Conservation (phyloP, 495 filamentous ascomycete genomes). For the Pseudoneurospora amorphoporcata region DNA sequence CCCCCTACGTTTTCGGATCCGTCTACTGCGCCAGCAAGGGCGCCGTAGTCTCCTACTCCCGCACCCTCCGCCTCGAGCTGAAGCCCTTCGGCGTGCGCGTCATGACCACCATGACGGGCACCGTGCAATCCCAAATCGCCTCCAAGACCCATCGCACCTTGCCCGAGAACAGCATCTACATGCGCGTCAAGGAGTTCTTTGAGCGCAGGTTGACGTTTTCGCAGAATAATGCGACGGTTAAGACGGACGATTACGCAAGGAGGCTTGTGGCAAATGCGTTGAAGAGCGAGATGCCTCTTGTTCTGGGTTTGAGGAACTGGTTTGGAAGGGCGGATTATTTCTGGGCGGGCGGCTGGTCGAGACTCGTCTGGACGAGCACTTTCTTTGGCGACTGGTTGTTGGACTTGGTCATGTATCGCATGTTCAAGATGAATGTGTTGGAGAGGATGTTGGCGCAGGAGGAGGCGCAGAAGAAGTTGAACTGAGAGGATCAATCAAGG, state of each 20-base stretch:
- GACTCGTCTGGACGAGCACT: conserved; percentile 17
- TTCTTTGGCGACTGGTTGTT: conserved; percentile 34
- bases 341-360: conserved; percentile 32
- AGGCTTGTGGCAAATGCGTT: conserved; percentile 29
- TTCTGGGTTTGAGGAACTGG: conserved; percentile 22
- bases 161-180: conserved; percentile 33
- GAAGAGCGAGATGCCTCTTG: conserved; percentile 19
- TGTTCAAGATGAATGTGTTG: conserved; percentile 29
- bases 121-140: conserved; percentile 36
- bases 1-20: conserved; percentile 37
- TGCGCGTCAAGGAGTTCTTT: conserved; percentile 28
- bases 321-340: conserved; percentile 40
- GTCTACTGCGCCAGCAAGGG: conserved; percentile 46
- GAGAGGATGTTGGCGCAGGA: conserved; percentile 26
- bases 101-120: conserved; percentile 42
- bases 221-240: conserved; percentile 32
- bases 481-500: conserved; percentile 2
- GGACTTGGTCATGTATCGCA: conserved; percentile 26
- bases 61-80: conserved; percentile 44
- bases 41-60: conserved; percentile 38
- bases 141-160: conserved; percentile 26
- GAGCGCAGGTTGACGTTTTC: conserved; percentile 34
- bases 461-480: conserved; percentile 21
- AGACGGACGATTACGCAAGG: conserved; percentile 28
- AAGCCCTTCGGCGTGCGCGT: conserved; percentile 44